phyloP scores from a whole-genome alignment of 805 yeast genomes.

The Debaryomyces castellii region DNA sequence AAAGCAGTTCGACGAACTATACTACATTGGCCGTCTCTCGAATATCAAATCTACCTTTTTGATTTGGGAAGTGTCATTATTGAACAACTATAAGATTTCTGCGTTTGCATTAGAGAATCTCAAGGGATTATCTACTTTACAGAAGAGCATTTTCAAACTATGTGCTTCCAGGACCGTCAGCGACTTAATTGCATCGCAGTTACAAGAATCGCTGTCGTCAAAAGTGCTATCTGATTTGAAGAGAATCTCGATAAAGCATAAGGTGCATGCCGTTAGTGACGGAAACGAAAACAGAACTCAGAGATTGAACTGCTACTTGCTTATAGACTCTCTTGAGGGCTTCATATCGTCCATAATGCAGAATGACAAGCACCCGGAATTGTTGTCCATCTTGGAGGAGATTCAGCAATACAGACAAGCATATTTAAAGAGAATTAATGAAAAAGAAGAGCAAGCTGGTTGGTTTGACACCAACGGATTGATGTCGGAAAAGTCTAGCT shows the following conservation, averaged over 20 bases:
- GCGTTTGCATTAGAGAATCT: conserved; percentile 14
- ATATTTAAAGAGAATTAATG: conserved; percentile 8
- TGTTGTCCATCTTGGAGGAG: conserved; percentile 8
- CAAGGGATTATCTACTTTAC: conserved; percentile 20
- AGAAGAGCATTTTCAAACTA: conserved; percentile 22
- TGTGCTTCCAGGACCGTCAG: conserved; percentile 16
- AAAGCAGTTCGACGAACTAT: conserved; percentile 15
- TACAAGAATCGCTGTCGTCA: conserved; percentile 7
- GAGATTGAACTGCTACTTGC: conserved; percentile 23
- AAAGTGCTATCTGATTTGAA: conserved; percentile 27
- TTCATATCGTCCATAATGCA: conserved; percentile 10
- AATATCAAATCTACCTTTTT: conserved; percentile 25
- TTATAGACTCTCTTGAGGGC: conserved; percentile 14
- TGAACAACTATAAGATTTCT: conserved; percentile 11
- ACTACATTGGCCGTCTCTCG: conserved; percentile 21
- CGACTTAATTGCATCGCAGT: conserved; percentile 9
- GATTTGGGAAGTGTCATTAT: conserved; percentile 38
- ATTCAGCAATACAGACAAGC: conserved; percentile 7
- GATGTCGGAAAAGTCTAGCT: background rate
- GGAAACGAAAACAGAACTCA: conserved; percentile 22
- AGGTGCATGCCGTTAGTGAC: conserved; percentile 21
- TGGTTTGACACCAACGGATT: background rate
- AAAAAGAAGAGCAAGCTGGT: background rate
- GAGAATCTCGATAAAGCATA: conserved; percentile 30
- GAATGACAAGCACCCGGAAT: conserved; percentile 4